Percentiles rank a stretch among this genome's conserved stretches.
phyloP scores from a whole-genome alignment of 768 basidiomycete genomes.

The Neoboletus subvelutipes region DNA sequence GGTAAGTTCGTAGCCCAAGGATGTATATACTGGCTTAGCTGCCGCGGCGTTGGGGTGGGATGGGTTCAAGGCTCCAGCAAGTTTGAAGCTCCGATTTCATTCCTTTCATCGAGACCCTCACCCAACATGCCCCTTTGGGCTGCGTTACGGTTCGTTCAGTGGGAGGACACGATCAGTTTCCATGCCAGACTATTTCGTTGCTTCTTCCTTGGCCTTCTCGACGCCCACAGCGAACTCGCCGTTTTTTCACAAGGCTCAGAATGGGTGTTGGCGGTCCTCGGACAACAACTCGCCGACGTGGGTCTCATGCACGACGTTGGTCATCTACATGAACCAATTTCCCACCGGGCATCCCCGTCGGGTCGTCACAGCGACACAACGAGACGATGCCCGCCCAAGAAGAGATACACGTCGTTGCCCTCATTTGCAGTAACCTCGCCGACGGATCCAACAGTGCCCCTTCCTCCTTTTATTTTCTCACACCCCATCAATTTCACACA shows the following conservation, averaged over 20 bases:
- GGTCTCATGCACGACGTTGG: not conserved
- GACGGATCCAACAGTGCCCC: not conserved
- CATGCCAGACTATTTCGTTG: slow-evolving; percentile 16
- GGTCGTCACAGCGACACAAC: not conserved
- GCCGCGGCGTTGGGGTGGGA: not conserved
- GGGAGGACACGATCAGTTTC: slow-evolving; percentile 16
- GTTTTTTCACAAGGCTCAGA: not conserved
- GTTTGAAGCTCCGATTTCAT: slow-evolving; percentile 15
- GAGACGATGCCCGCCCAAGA: slow-evolving; percentile 12
- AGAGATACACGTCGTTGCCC: slow-evolving; percentile 1
- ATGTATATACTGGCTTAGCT: not conserved
- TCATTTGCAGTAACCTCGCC: not conserved
- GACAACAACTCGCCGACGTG: not conserved
- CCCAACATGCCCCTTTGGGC: not conserved
- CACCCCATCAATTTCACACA: slow-evolving; percentile 1
- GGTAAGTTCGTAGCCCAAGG: not conserved
- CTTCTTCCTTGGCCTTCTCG: slow-evolving; percentile 5
- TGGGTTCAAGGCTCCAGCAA: too few species aligned
- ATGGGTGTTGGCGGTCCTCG: not conserved
- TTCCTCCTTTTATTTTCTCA: not conserved
- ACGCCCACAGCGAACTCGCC: not conserved
- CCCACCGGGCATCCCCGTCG: not conserved
- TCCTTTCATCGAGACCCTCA: not conserved
- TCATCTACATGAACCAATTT: not conserved
- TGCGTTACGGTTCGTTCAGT: not conserved